A percentile compares a stretch with the other conserved stretches of the same genome.
Evolutionary conservation across 345 rosid species (phyloP).

Genomic region (Cardamine chenopodiifolia): DNA sequence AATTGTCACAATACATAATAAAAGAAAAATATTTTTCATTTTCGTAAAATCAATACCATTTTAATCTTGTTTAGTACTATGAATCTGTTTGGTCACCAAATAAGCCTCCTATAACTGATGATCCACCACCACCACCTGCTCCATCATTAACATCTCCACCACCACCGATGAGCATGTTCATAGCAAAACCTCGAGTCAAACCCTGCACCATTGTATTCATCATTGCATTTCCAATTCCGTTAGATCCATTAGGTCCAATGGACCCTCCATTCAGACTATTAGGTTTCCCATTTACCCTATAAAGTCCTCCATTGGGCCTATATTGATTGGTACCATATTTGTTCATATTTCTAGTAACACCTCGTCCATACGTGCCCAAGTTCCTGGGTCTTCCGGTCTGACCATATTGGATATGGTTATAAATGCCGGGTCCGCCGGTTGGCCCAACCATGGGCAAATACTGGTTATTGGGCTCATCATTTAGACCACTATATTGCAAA

Average conservation of each 20-base stretch:
- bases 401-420: conserved; percentile 26
- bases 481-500: conserved; percentile 10
- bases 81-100: conserved; percentile 3
- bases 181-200: conserved; percentile 24
- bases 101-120: conserved; percentile 27
- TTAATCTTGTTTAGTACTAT: not conserved
- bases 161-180: conserved; percentile 30
- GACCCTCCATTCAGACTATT: not conserved
- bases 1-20: not conserved
- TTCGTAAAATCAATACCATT: not conserved
- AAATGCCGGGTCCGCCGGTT: conserved; percentile 9
- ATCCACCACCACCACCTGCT: conserved; percentile 15
- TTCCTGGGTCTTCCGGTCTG: conserved; percentile 15
- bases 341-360: conserved; percentile 30
- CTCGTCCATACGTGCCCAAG: conserved; percentile 17
- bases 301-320: conserved; percentile 21
- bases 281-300: not conserved
- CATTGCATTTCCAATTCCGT: conserved; percentile 5
- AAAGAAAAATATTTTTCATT: not conserved
- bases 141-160: conserved; percentile 22
- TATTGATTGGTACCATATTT: conserved; percentile 25
- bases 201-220: conserved; percentile 36
- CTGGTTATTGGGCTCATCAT: conserved; percentile 13
- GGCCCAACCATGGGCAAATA: conserved; percentile 21
- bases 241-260: not conserved